Evolutionary conservation across 208 protist genomes (phyloP).

Genomic region (Trypanosoma conorhini): DNA sequence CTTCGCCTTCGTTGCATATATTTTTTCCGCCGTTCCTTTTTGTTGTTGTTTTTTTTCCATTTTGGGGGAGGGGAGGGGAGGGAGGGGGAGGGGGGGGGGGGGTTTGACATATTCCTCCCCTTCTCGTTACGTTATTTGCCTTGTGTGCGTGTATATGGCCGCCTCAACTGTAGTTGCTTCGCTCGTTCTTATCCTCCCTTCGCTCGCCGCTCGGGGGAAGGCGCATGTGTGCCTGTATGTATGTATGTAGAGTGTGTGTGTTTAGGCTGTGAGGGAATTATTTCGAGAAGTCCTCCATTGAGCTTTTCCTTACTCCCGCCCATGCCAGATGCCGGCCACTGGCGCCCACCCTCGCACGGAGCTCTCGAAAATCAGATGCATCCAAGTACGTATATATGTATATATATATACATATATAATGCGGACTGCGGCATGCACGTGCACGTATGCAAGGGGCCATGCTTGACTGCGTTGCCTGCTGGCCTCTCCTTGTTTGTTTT

Average conservation of each 20-base stretch:
- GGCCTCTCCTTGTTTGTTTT: background rate
- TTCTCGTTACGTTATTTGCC: background rate
- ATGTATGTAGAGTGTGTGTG: background rate
- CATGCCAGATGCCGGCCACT: background rate
- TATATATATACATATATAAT: constrained; percentile 10
- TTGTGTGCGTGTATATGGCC: background rate
- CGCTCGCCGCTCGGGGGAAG: background rate
- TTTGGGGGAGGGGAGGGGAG: too few relatives aligned
- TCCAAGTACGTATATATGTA: constrained; percentile 17
- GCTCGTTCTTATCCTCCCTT: background rate
- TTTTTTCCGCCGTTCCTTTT: background rate
- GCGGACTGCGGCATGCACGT: background rate
- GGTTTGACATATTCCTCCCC: background rate
- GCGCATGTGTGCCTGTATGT: background rate
- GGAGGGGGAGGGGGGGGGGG: too few relatives aligned
- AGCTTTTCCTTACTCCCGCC: too few relatives aligned
- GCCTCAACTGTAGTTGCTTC: background rate
- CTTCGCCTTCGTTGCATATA: background rate
- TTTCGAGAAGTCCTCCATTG: background rate
- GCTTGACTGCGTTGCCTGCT: background rate
- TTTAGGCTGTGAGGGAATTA: background rate
- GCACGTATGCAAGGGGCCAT: background rate
- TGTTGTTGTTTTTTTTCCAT: background rate
- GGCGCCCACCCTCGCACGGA: background rate
- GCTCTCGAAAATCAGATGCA: background rate